Conservation (phyloP, 495 filamentous ascomycete genomes). For the Aspergillus bertholletiae region DNA sequence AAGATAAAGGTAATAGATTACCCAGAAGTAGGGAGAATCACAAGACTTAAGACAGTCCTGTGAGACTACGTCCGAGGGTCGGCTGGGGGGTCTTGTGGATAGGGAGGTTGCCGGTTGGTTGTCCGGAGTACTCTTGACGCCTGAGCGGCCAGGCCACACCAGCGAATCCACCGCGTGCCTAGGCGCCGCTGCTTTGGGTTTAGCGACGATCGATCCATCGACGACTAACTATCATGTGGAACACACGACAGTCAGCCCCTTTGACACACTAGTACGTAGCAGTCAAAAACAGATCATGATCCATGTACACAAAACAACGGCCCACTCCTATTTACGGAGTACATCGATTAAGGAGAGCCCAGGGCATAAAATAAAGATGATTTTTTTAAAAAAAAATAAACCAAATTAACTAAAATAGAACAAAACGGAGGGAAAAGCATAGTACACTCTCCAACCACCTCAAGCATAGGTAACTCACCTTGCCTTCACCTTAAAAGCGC, state of each 20-base stretch:
- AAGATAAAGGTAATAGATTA: constrained; percentile 10
- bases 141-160: constrained; percentile 15
- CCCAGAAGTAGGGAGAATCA: constrained; percentile 14
- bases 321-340: neutral
- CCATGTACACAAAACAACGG: neutral
- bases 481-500: too few relatives aligned
- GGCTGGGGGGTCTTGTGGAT: constrained; percentile 9
- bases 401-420: too few relatives aligned
- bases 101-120: constrained; percentile 2
- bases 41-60: constrained; percentile 9
- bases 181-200: neutral
- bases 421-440: too few relatives aligned
- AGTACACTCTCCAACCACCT: too few relatives aligned
- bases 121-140: constrained; percentile 8
- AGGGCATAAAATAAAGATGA: neutral
- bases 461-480: too few relatives aligned
- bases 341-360: neutral
- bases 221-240: neutral
- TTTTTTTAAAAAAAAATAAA: too few relatives aligned
- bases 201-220: constrained; percentile 1
- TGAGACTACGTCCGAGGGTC: constrained; percentile 11
- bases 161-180: neutral
- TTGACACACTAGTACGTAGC: neutral
- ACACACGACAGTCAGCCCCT: neutral
- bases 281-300: neutral